These are phyloP conservation scores for Blastomyces silverae DNA, from an alignment of 2,329 filamentous ascomycete species.

Conservation along the genomic window DNA sequence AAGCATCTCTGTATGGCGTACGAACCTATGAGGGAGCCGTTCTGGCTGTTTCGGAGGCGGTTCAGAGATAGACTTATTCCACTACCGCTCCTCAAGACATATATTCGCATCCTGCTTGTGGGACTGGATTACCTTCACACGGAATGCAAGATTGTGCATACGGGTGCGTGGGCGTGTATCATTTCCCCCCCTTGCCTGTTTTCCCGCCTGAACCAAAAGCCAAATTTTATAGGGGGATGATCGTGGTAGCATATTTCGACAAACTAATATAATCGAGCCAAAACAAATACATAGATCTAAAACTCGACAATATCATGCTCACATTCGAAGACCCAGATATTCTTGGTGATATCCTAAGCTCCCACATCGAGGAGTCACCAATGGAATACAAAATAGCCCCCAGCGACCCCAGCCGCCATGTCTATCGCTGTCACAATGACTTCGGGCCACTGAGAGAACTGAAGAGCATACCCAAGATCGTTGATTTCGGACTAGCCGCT, in stretches of 20 bases:
- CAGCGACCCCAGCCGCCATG: slow-evolving; percentile 15
- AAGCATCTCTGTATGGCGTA: slow-evolving; percentile 30
- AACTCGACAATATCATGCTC: slow-evolving; percentile 20
- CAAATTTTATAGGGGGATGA: not conserved
- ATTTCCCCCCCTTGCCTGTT: not conserved
- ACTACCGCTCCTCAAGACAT: slow-evolving; percentile 26
- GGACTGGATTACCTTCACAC: slow-evolving; percentile 16
- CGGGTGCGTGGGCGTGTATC: slow-evolving; percentile 24
- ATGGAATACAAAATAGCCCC: slow-evolving; percentile 20
- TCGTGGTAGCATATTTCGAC: not conserved
- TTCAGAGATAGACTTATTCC: slow-evolving; percentile 24
- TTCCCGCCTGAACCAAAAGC: not conserved
- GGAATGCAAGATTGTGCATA: not conserved
- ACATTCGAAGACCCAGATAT: slow-evolving; percentile 17
- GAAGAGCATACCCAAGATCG: slow-evolving; percentile 21
- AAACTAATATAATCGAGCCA: not conserved
- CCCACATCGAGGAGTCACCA: slow-evolving; percentile 13
- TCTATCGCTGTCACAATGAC: slow-evolving; percentile 26
- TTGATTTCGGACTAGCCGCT: slow-evolving; percentile 22
- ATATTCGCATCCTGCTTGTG: slow-evolving; percentile 31
- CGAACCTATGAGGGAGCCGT: slow-evolving; percentile 31
- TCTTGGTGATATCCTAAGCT: slow-evolving; percentile 12
- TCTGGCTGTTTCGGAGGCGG: slow-evolving; percentile 27
- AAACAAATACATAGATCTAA: slow-evolving; percentile 15
- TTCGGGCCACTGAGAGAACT: slow-evolving; percentile 23